Conservation (phyloP, 306 rosid species). For the Fragaria iinumae region DNA sequence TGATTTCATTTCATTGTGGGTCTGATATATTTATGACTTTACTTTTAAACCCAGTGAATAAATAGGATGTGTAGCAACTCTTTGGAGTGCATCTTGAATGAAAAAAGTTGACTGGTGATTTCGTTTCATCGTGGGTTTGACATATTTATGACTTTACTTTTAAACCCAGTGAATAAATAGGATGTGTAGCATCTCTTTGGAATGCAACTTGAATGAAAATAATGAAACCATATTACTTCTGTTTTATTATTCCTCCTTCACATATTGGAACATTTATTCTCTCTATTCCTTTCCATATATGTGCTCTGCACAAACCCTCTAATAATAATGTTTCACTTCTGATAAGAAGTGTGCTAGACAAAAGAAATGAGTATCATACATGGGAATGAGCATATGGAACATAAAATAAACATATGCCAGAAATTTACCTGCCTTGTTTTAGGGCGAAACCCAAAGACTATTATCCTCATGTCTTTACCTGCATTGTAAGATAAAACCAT, state of each 20-base stretch:
- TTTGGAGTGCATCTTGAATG: not conserved
- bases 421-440: constrained; percentile 81
- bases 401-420: not conserved
- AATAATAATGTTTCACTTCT: not conserved
- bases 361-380: not conserved
- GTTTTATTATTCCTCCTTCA: not conserved
- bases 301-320: not conserved
- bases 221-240: not conserved
- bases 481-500: constrained; percentile 37
- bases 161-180: not conserved
- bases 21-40: not conserved
- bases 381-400: not conserved
- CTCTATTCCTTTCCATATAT: not conserved
- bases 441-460: constrained; percentile 90
- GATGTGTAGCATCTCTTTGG: not conserved
- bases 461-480: constrained; percentile 97
- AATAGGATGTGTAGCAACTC: not conserved
- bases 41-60: not conserved
- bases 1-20: not conserved
- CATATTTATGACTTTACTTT: not conserved
- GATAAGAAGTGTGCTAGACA: not conserved
- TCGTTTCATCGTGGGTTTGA: not conserved
- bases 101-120: not conserved
- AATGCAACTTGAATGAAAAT: not conserved
- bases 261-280: not conserved